Base-by-base conservation (phyloP, 1,284 basidiomycete genomes). In the Boletus putidus region DNA sequence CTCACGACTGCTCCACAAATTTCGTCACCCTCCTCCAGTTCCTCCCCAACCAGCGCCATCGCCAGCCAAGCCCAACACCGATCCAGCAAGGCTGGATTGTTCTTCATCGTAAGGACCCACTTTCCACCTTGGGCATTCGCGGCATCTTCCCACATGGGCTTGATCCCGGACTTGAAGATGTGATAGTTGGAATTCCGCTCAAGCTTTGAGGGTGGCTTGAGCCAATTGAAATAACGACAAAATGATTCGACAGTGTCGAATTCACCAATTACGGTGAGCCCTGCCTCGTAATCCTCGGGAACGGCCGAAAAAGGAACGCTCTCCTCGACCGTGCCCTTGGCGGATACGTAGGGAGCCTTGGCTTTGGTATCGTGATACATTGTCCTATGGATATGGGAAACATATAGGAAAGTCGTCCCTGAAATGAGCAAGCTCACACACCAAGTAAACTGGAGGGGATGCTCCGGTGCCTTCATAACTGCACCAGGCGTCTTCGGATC, bases 61-160 rank as follows among this genome's bases (percentile, higher is more conserved):
- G 92, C 88, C 36, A 97, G 80, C 86, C 91, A 96, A 52, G 84
- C 83, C 95, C 95, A 98, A 74, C 87, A 92, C 35, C 89, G 82
- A 77, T 98, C 95, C 48, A 96, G 78, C 62, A 96, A 73, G 37
- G 77, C 77, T 7, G 89, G 86, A 66, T 90, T 91, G 61, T 88
- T 87, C 74, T 89, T 90, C 86, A 97, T 91, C 64, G 94, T 94
- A 53, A 97, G 76, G 21, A 94, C 91, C 95, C 95, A 98, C 76
- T 96, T 96, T 39, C 94, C 94, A 27, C 94, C 94, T 50, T 88
- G 82, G 12, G 90, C 89, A 72, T 98, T 98, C 49, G 93, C 91
- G 27, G 86, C 85, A 72, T 97, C 95, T 76, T 97, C 95, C 94
- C 95, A 97, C 92, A 96, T 96, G 43, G 94, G 91, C 70, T 92